phyloP scores from a whole-genome alignment of 805 yeast species.

The Saccharomycopsis oosterbeekiorum region DNA sequence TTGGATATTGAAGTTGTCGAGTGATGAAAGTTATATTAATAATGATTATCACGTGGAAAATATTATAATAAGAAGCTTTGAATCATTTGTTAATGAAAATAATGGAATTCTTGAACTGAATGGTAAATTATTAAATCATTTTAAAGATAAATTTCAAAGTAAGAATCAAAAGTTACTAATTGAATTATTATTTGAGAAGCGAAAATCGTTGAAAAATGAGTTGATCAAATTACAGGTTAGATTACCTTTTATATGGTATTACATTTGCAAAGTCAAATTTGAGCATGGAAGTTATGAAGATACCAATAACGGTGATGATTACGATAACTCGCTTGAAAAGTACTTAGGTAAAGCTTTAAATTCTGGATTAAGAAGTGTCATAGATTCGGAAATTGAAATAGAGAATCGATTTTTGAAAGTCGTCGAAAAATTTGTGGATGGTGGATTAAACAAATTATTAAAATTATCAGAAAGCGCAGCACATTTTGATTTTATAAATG shows the following conservation, averaged over 20 bases:
- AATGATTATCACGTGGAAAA: not conserved
- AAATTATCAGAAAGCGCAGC: not conserved
- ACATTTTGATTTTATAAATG: not conserved
- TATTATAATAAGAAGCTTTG: not conserved
- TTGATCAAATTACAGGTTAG: constrained; percentile 19
- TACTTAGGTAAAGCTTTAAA: not conserved
- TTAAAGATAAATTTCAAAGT: not conserved
- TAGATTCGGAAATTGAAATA: not conserved
- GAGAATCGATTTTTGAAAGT: not conserved
- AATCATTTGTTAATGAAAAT: not conserved
- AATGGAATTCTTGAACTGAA: not conserved
- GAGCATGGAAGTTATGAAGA: not conserved
- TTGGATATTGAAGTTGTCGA: not conserved
- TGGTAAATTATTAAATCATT: not conserved
- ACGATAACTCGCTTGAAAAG: not conserved
- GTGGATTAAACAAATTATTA: not conserved
- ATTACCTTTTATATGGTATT: constrained; percentile 19
- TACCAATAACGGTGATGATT: not conserved
- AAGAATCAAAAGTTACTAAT: not conserved
- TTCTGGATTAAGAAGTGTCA: not conserved
- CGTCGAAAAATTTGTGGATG: not conserved
- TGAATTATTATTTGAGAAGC: not conserved
- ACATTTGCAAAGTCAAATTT: not conserved
- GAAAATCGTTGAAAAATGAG: constrained; percentile 1
- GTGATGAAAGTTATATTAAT: not conserved